Evolutionary conservation across 169 alveolate species (phyloP).

Genomic region (Cryptosporidium tyzzeri): DNA sequence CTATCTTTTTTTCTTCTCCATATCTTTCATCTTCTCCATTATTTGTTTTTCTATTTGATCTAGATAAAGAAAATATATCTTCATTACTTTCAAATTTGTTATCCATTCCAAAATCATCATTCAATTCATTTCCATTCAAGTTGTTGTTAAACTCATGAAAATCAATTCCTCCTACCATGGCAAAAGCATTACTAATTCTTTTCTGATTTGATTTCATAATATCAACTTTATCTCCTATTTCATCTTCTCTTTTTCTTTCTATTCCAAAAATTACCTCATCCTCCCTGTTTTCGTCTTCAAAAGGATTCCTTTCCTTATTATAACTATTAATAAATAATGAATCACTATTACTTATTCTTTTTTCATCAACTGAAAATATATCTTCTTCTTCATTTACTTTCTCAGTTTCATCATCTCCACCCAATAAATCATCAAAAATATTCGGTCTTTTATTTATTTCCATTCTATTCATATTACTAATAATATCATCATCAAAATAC

Average conservation of each 20-base stretch:
- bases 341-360: not conserved
- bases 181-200: not conserved
- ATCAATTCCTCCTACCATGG: not conserved
- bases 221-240: not conserved
- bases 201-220: not conserved
- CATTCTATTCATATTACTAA: not conserved
- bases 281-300: not conserved
- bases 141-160: not conserved
- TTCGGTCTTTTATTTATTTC: not conserved
- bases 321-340: not conserved
- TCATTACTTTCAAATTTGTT: not conserved
- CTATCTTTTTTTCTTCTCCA: too few relatives aligned
- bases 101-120: not conserved
- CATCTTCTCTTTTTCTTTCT: not conserved
- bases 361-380: not conserved
- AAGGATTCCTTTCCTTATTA: not conserved
- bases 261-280: not conserved
- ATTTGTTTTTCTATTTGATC: not conserved
- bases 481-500: conserved; percentile 18
- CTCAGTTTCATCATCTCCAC: conserved; percentile 9
- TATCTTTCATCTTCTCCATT: not conserved
- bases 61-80: not conserved
- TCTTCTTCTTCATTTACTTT: not conserved
- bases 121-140: not conserved
- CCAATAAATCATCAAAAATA: conserved; percentile 45